A percentile compares a stretch with the other conserved stretches of the same genome.
Conservation (phyloP, 2,329 filamentous ascomycete species). For the Periconia digitata region DNA sequence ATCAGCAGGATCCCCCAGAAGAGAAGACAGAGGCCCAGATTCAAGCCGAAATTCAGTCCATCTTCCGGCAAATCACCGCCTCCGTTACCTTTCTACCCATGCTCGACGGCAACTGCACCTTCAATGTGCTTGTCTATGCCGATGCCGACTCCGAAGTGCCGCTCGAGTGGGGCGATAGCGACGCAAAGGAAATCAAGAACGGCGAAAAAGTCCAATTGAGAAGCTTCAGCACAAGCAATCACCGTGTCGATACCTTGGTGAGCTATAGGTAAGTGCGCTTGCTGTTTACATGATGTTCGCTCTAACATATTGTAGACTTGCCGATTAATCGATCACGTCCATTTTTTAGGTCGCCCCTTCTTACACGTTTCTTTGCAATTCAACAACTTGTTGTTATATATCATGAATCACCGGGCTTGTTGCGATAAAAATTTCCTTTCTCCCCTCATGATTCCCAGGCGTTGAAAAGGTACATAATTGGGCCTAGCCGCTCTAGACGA, state of each 20-base stretch:
- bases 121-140: conserved; percentile 97
- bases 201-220: conserved; percentile 94
- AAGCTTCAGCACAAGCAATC: conserved; percentile 93
- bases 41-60: conserved; percentile 90
- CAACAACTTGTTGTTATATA: too few species aligned
- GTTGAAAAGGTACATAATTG: too few species aligned
- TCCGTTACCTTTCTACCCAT: conserved; percentile 96
- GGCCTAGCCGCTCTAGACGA: too few species aligned
- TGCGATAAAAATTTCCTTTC: too few species aligned
- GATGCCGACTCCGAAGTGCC: conserved; percentile 96
- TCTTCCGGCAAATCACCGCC: conserved; percentile 97
- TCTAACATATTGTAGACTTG: conserved; percentile 20
- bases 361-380: too few species aligned
- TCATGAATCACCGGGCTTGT: too few species aligned
- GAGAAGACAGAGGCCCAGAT: conserved; percentile 94
- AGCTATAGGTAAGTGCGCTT: conserved; percentile 67
- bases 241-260: conserved; percentile 91
- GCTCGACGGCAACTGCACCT: conserved; percentile 91
- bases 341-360: neutral
- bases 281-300: neutral
- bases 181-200: conserved; percentile 93
- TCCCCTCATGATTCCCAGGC: too few species aligned
- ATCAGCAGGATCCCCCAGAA: conserved; percentile 37
- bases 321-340: conserved; percentile 17
- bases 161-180: conserved; percentile 97